Evolutionary conservation across 768 basidiomycete genomes (phyloP), one percentile per base, ranked within the genome.

Genomic region (Leccinum uliginosum): DNA sequence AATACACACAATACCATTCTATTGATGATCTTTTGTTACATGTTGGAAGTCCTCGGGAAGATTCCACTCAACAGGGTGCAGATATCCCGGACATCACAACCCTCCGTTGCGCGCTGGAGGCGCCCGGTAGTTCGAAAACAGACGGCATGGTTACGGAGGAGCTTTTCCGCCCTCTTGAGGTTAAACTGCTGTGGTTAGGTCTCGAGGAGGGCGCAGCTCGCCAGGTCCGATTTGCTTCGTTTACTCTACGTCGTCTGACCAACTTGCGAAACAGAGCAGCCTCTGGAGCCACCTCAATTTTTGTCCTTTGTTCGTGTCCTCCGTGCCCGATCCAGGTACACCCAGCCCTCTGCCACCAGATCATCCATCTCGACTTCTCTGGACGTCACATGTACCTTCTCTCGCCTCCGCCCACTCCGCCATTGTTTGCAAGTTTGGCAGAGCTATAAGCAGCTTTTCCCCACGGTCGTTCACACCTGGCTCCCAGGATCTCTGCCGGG

Each of bases 211-310:
- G 81, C 9, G 63, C 75, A 17, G 56, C 68, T 54, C 82, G 78
- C 62, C 83, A 87, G 77, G 88, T 89, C 52, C 15, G 75, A 19
- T 61, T 48, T 19, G 1, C 29, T 53, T 23, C 17, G n/a, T 30
- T 50, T 21, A 14, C 55, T 26, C 29, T 34, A 11, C 27, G 27
- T 29, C 46, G 29, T 48, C 56, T 57, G 2, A 63, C 21, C 44
- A 32, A 17, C 19, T 35, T 46, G 23, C 14, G 32, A n/a, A 54
- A 50, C 74, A 83, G 78, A 74, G 65, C 26, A 61, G 64, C n/a
- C 69, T 90, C 23, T 90, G 87, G 86, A 76, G 82, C 34, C 80
- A 80, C 3, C 81, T 80, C 76, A 44, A 78, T 71, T 12, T 78
- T 71, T 70, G 62, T 48, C 75, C 82, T 2, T 62, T 82, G 11